Evolutionary conservation across 2,329 filamentous ascomycete genomes (phyloP).

Genomic region (Stemphylium lycopersici): DNA sequence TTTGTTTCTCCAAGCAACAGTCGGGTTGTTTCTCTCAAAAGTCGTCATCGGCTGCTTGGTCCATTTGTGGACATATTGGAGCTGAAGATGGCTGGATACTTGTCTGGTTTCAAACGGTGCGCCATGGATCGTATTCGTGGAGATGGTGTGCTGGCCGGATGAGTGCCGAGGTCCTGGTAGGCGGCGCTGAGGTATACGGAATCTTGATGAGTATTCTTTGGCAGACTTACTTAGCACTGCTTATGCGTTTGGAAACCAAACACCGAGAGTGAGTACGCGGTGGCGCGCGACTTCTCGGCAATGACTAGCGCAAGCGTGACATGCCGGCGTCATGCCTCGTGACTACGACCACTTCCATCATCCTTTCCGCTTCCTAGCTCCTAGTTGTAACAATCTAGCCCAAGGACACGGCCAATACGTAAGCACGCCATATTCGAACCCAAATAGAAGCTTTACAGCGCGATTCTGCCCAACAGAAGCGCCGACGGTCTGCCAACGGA

Average conservation of each 20-base stretch:
- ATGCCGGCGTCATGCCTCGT: slow-evolving; percentile 24
- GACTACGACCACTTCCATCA: slow-evolving; percentile 14
- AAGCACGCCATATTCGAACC: not conserved
- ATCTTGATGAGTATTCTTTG: not conserved
- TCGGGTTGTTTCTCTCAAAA: too few species aligned
- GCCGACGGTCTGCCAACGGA: slow-evolving; percentile 26
- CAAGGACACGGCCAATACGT: not conserved
- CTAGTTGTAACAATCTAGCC: slow-evolving; percentile 4
- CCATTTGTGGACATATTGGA: too few species aligned
- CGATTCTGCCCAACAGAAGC: slow-evolving; percentile 32
- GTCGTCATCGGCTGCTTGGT: too few species aligned
- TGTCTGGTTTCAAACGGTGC: too few species aligned
- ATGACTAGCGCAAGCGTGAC: slow-evolving; percentile 32
- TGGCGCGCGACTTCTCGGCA: slow-evolving; percentile 21
- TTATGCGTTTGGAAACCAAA: not conserved
- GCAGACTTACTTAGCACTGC: not conserved
- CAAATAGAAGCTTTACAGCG: not conserved
- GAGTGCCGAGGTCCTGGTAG: too few species aligned
- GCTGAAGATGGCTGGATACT: too few species aligned
- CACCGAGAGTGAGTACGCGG: not conserved
- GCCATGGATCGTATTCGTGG: too few species aligned
- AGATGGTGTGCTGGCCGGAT: too few species aligned
- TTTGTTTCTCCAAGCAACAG: too few species aligned
- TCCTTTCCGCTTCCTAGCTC: slow-evolving; percentile 9
- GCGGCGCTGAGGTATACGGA: too few species aligned